phyloP scores from a whole-genome alignment of 2,329 filamentous ascomycete species.

The Pseudocercospora crystallina region DNA sequence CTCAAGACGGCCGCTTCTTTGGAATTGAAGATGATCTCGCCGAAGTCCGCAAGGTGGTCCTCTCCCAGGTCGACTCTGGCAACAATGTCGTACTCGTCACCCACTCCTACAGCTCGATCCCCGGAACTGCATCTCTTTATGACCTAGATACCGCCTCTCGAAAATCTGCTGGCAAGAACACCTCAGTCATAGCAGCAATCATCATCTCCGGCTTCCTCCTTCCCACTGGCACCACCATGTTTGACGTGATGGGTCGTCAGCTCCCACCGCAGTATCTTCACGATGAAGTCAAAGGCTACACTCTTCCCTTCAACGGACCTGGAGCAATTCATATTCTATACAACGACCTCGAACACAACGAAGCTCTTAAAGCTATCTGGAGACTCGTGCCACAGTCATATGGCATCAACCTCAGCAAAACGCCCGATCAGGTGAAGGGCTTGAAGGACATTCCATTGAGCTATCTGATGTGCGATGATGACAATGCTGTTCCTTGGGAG shows the following conservation, averaged over 20 bases:
- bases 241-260: constrained; percentile 10
- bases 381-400: constrained; percentile 11
- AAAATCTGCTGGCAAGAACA: not conserved
- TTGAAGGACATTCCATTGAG: constrained; percentile 6
- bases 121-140: constrained; percentile 1
- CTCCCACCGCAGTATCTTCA: constrained; percentile 13
- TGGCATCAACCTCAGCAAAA: not conserved
- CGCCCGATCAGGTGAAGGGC: constrained; percentile 7
- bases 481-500: constrained; percentile 11
- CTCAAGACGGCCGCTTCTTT: not conserved
- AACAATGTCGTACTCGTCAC: constrained; percentile 12
- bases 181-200: not conserved
- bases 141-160: constrained; percentile 3
- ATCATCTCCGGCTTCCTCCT: constrained; percentile 15
- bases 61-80: not conserved
- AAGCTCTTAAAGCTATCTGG: constrained; percentile 14
- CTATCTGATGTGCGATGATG: constrained; percentile 11
- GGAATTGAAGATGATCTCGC: constrained; percentile 12
- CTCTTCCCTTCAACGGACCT: constrained; percentile 15
- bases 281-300: not conserved
- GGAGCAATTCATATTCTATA: constrained; percentile 14
- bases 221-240: constrained; percentile 1
- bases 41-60: constrained; percentile 4
- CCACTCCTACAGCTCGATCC: constrained; percentile 12
- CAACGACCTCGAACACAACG: constrained; percentile 11